Evolutionary conservation across 768 basidiomycete species (phyloP).

Genomic region (Tricholoma matsutake): DNA sequence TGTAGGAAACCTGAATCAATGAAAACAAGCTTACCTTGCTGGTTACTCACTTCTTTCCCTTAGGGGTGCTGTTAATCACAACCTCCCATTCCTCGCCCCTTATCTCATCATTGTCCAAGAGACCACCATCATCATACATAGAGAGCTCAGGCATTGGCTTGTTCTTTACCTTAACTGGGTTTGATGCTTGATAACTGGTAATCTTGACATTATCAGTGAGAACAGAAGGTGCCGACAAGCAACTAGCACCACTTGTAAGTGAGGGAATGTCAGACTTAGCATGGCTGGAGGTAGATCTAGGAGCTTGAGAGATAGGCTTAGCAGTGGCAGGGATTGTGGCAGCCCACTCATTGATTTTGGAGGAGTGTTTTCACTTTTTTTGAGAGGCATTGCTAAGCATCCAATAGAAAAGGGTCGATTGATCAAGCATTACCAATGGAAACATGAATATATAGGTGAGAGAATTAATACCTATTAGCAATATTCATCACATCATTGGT

Average conservation of each 20-base stretch:
- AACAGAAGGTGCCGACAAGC: not conserved
- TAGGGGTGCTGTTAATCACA: not conserved
- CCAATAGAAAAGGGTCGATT: not conserved
- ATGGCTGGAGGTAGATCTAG: not conserved
- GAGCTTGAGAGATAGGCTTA: no score
- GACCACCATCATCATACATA: not conserved
- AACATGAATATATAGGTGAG: not conserved
- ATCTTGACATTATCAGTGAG: not conserved
- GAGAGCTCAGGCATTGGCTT: not conserved
- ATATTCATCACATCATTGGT: no score
- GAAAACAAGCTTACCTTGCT: not conserved
- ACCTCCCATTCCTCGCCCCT: not conserved
- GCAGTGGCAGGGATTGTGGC: no score
- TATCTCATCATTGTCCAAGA: not conserved
- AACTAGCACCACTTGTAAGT: not conserved
- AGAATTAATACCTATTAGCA: no score
- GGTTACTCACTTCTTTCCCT: not conserved
- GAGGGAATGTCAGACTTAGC: not conserved
- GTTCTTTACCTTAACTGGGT: not conserved
- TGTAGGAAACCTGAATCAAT: not conserved
- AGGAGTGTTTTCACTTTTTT: not conserved
- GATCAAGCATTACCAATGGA: not conserved
- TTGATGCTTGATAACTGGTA: not conserved
- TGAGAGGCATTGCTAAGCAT: not conserved
- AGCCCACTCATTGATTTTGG: no score